Conservation (phyloP, 768 basidiomycete species). For the Ephemerocybe angulata region DNA sequence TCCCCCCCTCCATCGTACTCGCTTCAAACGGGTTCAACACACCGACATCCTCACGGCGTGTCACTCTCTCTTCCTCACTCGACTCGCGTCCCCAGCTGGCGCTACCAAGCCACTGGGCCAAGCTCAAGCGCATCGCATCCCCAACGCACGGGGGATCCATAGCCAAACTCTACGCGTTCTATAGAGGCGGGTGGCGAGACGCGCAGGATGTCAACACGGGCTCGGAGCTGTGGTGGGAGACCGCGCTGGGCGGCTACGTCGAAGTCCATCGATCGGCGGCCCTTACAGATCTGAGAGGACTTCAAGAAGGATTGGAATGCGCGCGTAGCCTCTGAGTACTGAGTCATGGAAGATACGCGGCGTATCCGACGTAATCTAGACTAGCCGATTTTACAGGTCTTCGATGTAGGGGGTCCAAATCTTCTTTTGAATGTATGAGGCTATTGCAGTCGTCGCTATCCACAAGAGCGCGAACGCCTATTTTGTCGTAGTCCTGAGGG, state of each 20-base stretch:
- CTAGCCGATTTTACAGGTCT: too few species aligned
- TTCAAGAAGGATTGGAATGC: slow-evolving; percentile 36
- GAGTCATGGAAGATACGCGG: neutral
- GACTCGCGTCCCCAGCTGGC: neutral
- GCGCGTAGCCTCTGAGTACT: slow-evolving; percentile 18
- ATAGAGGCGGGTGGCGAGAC: slow-evolving; percentile 60
- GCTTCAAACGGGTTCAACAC: slow-evolving; percentile 55
- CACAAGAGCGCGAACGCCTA: too few species aligned
- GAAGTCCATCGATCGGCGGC: slow-evolving; percentile 38
- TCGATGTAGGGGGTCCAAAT: too few species aligned
- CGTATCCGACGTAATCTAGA: too few species aligned
- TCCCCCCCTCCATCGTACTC: slow-evolving; percentile 63
- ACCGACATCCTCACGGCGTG: slow-evolving; percentile 15
- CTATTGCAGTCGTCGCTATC: too few species aligned
- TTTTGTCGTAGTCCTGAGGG: too few species aligned
- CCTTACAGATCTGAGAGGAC: slow-evolving; percentile 28
- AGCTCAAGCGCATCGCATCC: slow-evolving; percentile 36
- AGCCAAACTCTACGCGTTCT: slow-evolving; percentile 42
- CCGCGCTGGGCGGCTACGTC: slow-evolving; percentile 45
- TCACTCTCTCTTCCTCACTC: neutral
- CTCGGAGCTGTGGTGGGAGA: slow-evolving; percentile 68
- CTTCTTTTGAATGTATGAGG: too few species aligned
- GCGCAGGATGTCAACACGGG: too few species aligned
- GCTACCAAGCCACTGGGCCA: slow-evolving; percentile 48
- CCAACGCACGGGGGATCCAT: slow-evolving; percentile 31